phyloP scores from a whole-genome alignment of 371 early-diverging fungal species.

The Apophysomyces ossiformis region DNA sequence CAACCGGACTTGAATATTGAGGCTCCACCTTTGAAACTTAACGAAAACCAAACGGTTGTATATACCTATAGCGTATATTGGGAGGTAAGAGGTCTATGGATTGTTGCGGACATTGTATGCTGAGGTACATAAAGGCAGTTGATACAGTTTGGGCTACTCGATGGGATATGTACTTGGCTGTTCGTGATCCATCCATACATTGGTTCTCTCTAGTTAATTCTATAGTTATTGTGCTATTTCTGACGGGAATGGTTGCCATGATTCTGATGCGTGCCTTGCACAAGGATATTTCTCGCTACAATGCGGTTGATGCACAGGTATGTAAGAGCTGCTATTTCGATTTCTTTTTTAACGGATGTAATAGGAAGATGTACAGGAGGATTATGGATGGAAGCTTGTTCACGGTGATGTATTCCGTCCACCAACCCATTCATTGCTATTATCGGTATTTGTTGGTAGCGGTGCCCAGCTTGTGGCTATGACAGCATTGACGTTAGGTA shows the following conservation, averaged over 20 bases:
- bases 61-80: conserved; percentile 90
- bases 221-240: conserved; percentile 84
- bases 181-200: conserved; percentile 85
- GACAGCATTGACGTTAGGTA: conserved; percentile 74
- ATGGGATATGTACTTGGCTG: conserved; percentile 91
- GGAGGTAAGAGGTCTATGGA: conserved; percentile 55
- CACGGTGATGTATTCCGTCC: conserved; percentile 95
- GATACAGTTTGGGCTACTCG: conserved; percentile 89
- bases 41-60: conserved; percentile 57
- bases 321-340: background rate
- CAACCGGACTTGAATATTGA: conserved; percentile 43
- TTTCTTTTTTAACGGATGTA: background rate
- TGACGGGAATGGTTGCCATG: conserved; percentile 88
- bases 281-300: conserved; percentile 85
- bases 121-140: conserved; percentile 43
- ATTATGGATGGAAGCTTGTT: conserved; percentile 93
- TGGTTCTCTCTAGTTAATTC: conserved; percentile 87
- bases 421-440: conserved; percentile 76
- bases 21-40: conserved; percentile 51
- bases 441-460: conserved; percentile 89
- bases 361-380: conserved; percentile 86
- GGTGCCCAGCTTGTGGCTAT: conserved; percentile 92
- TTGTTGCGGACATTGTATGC: background rate
- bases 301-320: conserved; percentile 69
- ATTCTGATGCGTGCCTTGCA: conserved; percentile 86